A percentile compares a stretch with the other conserved stretches of the same genome.
These are phyloP conservation scores for Microbotryomycetes sp. DNA, from an alignment of 1,284 basidiomycete species.

Conservation along the genomic window DNA sequence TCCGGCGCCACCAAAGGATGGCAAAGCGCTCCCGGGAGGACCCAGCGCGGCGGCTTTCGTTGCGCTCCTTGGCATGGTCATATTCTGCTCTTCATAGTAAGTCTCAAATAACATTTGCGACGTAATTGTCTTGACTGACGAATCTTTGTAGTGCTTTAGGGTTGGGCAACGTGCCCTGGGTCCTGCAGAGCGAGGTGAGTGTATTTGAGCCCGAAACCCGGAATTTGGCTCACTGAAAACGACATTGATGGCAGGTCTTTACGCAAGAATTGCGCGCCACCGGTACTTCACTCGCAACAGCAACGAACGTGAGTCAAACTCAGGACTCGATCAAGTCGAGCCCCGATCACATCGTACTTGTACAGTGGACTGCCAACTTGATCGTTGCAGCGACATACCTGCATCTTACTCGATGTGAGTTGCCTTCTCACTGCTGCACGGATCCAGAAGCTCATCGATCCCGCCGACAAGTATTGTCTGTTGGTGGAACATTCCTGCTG, in stretches of 20 bases:
- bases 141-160: constrained; percentile 66
- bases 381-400: constrained; percentile 23
- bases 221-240: constrained; percentile 1
- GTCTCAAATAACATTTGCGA: no score
- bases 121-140: no score
- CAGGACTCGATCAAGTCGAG: neutral
- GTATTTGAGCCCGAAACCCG: neutral
- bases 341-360: neutral
- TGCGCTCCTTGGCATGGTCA: constrained; percentile 65
- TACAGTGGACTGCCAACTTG: constrained; percentile 20
- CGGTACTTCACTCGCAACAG: constrained; percentile 4
- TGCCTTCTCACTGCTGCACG: neutral
- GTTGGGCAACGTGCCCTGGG: constrained; percentile 70
- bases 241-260: neutral
- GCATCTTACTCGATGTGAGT: constrained; percentile 9
- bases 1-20: constrained; percentile 49
- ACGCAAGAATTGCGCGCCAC: constrained; percentile 13
- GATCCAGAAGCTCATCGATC: neutral
- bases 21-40: neutral
- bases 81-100: constrained; percentile 47
- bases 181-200: constrained; percentile 24
- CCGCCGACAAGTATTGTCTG: neutral
- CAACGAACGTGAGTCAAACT: neutral
- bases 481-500: constrained; percentile 16
- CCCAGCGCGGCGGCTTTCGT: constrained; percentile 50